These are phyloP conservation scores for Peronospora destructor DNA, from an alignment of 352 stramenopile species.

Conservation along the genomic window DNA sequence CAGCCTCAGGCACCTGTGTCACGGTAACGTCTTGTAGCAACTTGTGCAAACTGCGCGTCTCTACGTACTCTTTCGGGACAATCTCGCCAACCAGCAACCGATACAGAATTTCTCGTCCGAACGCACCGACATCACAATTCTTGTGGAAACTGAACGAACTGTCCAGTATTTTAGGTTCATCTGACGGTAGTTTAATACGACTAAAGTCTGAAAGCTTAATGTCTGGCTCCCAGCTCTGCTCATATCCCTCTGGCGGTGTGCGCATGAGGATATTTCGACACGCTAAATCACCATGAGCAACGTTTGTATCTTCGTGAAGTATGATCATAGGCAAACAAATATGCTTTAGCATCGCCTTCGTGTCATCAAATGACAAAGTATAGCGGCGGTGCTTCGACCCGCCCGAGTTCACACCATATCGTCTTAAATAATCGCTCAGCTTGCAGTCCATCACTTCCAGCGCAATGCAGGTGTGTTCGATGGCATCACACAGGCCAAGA, in stretches of 20 bases:
- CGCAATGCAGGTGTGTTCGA: slow-evolving; percentile 81
- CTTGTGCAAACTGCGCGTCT: slow-evolving; percentile 72
- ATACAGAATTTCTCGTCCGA: slow-evolving; percentile 73
- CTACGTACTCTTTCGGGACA: slow-evolving; percentile 57
- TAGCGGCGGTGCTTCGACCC: slow-evolving; percentile 45
- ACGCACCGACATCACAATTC: slow-evolving; percentile 74
- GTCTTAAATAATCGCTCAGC: slow-evolving; percentile 75
- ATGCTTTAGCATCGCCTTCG: slow-evolving; percentile 56
- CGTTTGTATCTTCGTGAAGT: slow-evolving; percentile 73
- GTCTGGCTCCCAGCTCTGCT: slow-evolving; percentile 72
- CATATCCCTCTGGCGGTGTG: slow-evolving; percentile 70
- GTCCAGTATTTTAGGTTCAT: slow-evolving; percentile 66
- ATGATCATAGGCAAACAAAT: slow-evolving; percentile 75
- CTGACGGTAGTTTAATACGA: slow-evolving; percentile 58
- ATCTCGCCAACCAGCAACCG: slow-evolving; percentile 75
- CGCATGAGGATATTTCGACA: slow-evolving; percentile 83
- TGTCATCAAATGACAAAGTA: slow-evolving; percentile 49
- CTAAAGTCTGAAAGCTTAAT: slow-evolving; percentile 83
- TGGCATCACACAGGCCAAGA: slow-evolving; percentile 71
- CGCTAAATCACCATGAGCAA: slow-evolving; percentile 74
- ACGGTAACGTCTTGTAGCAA: slow-evolving; percentile 69
- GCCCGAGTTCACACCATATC: slow-evolving; percentile 44
- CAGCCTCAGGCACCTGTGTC: slow-evolving; percentile 45
- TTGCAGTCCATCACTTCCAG: slow-evolving; percentile 87
- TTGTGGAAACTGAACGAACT: slow-evolving; percentile 78